A percentile compares a stretch with the other conserved stretches of the same genome.
These are phyloP conservation scores for Solanum habrochaites DNA, from an alignment of 257 asterid species.

Conservation along the genomic window DNA sequence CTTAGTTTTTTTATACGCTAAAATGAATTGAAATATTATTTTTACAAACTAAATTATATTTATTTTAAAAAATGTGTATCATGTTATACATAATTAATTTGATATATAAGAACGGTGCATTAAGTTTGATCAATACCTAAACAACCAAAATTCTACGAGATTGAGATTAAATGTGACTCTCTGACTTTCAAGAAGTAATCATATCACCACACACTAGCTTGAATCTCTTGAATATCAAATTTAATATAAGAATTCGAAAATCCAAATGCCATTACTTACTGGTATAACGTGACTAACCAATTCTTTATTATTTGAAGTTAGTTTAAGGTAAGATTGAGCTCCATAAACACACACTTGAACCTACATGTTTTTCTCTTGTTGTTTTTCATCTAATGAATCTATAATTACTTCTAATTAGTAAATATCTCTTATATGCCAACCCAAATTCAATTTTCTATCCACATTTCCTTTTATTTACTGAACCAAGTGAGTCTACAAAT, in stretches of 20 bases:
- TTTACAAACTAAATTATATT: background rate
- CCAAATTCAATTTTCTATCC: constrained; percentile 5
- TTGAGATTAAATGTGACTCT: background rate
- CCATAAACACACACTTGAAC: constrained; percentile 10
- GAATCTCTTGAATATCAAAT: background rate
- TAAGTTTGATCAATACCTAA: background rate
- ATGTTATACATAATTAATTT: no score
- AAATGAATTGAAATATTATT: background rate
- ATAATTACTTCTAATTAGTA: background rate
- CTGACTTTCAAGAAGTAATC: background rate
- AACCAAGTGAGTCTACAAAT: background rate
- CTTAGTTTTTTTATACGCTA: background rate
- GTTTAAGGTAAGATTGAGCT: constrained; percentile 13
- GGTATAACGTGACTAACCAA: background rate
- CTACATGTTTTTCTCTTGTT: background rate
- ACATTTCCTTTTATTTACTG: constrained; percentile 10
- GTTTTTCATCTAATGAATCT: background rate
- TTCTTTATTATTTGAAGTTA: background rate
- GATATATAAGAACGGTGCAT: background rate
- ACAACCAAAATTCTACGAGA: no score
- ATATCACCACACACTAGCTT: background rate
- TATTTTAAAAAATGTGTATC: no score
- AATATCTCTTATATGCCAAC: background rate
- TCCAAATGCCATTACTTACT: background rate
- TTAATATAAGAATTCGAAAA: background rate